These are phyloP conservation scores for Phytopythium vexans DNA, from an alignment of 352 stramenopile genomes.

Conservation along the genomic window DNA sequence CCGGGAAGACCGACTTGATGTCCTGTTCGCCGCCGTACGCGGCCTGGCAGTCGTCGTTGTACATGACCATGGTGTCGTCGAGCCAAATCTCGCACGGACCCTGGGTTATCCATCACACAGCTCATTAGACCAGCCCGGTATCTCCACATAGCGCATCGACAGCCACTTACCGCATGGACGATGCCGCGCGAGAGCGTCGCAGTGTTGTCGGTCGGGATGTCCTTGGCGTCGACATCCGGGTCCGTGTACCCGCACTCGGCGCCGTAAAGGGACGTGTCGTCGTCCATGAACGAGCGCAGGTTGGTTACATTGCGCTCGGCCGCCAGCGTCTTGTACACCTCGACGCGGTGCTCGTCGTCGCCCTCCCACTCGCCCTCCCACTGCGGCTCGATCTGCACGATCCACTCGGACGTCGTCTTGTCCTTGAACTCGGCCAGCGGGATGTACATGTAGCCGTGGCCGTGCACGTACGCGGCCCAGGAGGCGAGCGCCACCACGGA, in stretches of 20 bases:
- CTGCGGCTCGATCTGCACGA: slow-evolving; percentile 27
- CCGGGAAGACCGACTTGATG: slow-evolving; percentile 25
- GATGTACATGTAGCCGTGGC: slow-evolving; percentile 34
- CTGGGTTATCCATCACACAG: background rate
- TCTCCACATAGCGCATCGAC: background rate
- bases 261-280: slow-evolving; percentile 21
- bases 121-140: background rate
- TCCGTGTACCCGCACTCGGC: slow-evolving; percentile 28
- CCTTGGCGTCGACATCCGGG: slow-evolving; percentile 18
- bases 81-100: slow-evolving; percentile 34
- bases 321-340: slow-evolving; percentile 22
- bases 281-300: slow-evolving; percentile 26
- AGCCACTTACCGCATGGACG: slow-evolving; percentile 10
- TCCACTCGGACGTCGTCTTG: slow-evolving; percentile 20
- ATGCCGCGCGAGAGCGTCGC: slow-evolving; percentile 33
- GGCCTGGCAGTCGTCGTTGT: slow-evolving; percentile 27
- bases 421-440: slow-evolving; percentile 23
- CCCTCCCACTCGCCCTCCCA: slow-evolving; percentile 24
- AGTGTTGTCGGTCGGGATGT: slow-evolving; percentile 19
- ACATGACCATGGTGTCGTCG: slow-evolving; percentile 27
- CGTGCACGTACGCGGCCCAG: slow-evolving; percentile 10
- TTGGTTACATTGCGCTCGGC: slow-evolving; percentile 21
- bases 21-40: slow-evolving; percentile 23
- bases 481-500: slow-evolving; percentile 4
- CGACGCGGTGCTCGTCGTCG: slow-evolving; percentile 17